Conservation (phyloP, 768 basidiomycete species). For the Boletus pseudopeckii region DNA sequence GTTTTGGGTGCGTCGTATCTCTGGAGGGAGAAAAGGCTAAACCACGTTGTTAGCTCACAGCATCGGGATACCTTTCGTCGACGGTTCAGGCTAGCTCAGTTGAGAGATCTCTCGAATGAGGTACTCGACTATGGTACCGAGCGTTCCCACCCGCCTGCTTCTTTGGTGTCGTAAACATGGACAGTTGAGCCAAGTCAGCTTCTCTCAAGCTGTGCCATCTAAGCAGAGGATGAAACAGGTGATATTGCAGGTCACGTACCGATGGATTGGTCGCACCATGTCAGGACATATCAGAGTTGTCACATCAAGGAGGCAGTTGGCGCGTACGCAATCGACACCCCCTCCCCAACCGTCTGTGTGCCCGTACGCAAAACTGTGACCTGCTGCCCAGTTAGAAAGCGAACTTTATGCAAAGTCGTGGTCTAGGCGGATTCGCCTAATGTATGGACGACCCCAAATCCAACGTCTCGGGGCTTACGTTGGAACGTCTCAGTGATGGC, state of each 20-base stretch:
- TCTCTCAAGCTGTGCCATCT: slow-evolving; percentile 10
- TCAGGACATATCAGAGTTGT: slow-evolving; percentile 14
- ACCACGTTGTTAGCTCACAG: slow-evolving; percentile 19
- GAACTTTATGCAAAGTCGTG: slow-evolving; percentile 1
- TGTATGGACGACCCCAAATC: neutral
- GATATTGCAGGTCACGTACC: slow-evolving; percentile 23
- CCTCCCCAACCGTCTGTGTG: neutral
- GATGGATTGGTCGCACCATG: slow-evolving; percentile 8
- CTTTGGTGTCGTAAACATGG: slow-evolving; percentile 11
- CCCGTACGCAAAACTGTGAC: neutral
- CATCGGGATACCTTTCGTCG: neutral
- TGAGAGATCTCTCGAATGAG: neutral
- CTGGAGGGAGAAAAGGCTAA: slow-evolving; percentile 17
- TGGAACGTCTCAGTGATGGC: neutral
- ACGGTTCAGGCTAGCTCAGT: neutral
- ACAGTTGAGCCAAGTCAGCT: slow-evolving; percentile 4
- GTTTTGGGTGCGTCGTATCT: neutral
- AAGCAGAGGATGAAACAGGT: slow-evolving; percentile 8
- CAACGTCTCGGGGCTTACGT: slow-evolving; percentile 1
- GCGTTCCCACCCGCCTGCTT: slow-evolving; percentile 8
- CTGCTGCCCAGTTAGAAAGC: slow-evolving; percentile 16
- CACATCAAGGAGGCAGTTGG: slow-evolving; percentile 10
- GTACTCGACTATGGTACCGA: neutral
- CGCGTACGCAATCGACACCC: slow-evolving; percentile 17
- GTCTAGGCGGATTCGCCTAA: slow-evolving; percentile 2